Base-by-base conservation (phyloP, 345 rosid genomes). In the Hypericum perforatum region DNA sequence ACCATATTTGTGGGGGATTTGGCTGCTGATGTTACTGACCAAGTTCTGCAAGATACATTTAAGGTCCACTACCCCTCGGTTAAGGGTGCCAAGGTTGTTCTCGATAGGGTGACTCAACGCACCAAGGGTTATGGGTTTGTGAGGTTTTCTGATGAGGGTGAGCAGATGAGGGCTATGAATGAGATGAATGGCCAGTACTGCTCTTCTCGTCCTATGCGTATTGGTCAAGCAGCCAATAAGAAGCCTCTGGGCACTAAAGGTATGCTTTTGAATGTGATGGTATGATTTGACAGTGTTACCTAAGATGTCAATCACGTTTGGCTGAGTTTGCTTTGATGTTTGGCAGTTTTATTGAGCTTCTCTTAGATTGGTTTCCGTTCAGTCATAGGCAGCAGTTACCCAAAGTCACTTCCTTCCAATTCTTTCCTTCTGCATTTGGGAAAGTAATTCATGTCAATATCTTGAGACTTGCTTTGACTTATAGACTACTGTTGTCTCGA, bases 121-220 rank as follows among this genome's bases (percentile, higher is more conserved):
- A 63, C 95, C 0, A 91, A 90, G 56, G 96, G 95, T 37, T 91
- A 87, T 64, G 96, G 98, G 5, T 91, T 91, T 71, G 95, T 91
- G 57, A 75, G 78, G 57, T 91, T 91, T 69, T 72, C 69, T 14
- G 98, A 91, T 67, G 98, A 87, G 59, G 68, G 65, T 55, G 96
- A 91, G 49, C 95, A 91, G 64, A 13, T 78, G 1, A 89, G 92
- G 62, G 95, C 96, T 6, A 85, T 91, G 90, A 70, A 60, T 2
- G 98, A 87, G 68, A 91, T 91, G 98, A 87, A 91, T 40, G 98
- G 98, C 2, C 80, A 63, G 49, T 78, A 80, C 59, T 89, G 95
- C 59, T 90, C 98, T 8, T 73, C 92, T 29, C 86, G 98, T 56
- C 92, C 96, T 36, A 91, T 91, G 96, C 76, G 96, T 42, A 75